Percentiles rank a stretch among this genome's conserved stretches.
These are phyloP conservation scores for Diplocarpon rosae DNA, from an alignment of 2,329 filamentous ascomycete genomes.

Conservation along the genomic window DNA sequence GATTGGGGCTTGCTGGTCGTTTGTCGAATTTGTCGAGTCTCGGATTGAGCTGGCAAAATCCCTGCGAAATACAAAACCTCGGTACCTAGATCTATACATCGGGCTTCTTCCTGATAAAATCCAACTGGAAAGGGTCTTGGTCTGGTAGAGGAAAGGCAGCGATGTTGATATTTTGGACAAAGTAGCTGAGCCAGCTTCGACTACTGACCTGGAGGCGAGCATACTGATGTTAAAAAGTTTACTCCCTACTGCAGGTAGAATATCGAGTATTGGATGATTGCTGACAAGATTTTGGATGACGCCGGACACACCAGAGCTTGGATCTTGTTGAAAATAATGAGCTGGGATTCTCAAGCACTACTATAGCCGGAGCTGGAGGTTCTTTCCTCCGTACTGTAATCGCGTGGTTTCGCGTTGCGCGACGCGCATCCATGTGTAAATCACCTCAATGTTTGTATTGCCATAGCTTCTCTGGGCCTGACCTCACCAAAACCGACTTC, in stretches of 20 bases:
- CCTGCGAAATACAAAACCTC: background rate
- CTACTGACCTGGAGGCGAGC: slow-evolving; percentile 1
- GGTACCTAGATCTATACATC: background rate
- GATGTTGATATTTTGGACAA: slow-evolving; percentile 4
- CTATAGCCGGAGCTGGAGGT: background rate
- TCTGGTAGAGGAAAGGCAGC: slow-evolving; percentile 56
- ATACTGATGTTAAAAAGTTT: background rate
- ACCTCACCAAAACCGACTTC: no score
- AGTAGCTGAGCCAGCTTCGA: background rate
- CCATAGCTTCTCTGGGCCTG: no score
- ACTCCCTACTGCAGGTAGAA: background rate
- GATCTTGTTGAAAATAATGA: background rate
- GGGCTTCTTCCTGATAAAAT: slow-evolving; percentile 16
- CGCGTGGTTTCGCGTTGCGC: slow-evolving; percentile 1
- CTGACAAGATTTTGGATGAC: background rate
- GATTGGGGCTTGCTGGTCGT: background rate
- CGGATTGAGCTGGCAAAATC: background rate
- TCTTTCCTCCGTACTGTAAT: background rate
- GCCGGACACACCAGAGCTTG: background rate
- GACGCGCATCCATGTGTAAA: background rate
- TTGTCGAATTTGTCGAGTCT: no score
- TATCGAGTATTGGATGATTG: background rate
- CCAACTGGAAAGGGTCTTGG: slow-evolving; percentile 42
- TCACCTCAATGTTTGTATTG: slow-evolving; percentile 9
- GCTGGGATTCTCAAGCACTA: no score